phyloP scores from a whole-genome alignment of 371 early-diverging fungal genomes.

The Circinella umbellata region DNA sequence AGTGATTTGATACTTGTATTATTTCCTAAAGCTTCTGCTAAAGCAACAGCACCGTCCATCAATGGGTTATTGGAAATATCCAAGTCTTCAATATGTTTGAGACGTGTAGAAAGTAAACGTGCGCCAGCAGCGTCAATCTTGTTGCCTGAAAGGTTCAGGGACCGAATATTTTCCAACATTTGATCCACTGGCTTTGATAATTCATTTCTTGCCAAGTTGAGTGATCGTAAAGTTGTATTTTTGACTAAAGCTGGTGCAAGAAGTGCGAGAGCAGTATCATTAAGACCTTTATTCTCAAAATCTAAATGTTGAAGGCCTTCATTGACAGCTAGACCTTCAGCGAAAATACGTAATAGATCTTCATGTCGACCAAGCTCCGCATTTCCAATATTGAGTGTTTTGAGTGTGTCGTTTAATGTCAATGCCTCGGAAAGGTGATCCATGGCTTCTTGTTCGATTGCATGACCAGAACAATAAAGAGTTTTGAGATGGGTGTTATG shows the following conservation, averaged over 20 bases:
- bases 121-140: constrained; percentile 44
- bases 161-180: constrained; percentile 18
- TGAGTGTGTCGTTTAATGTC: constrained; percentile 54
- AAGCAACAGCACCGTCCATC: constrained; percentile 45
- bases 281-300: constrained; percentile 62
- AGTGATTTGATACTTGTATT: constrained; percentile 42
- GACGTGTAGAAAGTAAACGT: constrained; percentile 28
- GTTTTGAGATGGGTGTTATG: constrained; percentile 54
- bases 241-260: constrained; percentile 23
- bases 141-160: constrained; percentile 53
- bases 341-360: constrained; percentile 37
- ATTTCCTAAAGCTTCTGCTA: constrained; percentile 40
- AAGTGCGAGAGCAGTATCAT: constrained; percentile 4
- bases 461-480: constrained; percentile 64
- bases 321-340: constrained; percentile 58
- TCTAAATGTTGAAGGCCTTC: constrained; percentile 56
- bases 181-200: constrained; percentile 41
- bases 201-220: constrained; percentile 57
- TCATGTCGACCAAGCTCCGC: constrained; percentile 42
- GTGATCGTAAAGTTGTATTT: constrained; percentile 35
- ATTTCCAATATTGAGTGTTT: constrained; percentile 55
- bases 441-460: constrained; percentile 43
- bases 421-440: constrained; percentile 47
- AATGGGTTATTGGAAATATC: constrained; percentile 64
- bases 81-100: constrained; percentile 41